Evolutionary conservation across 2,329 filamentous ascomycete species (phyloP), one percentile per base, ranked within the genome.

Genomic region (Aspergillus phoenicis): DNA sequence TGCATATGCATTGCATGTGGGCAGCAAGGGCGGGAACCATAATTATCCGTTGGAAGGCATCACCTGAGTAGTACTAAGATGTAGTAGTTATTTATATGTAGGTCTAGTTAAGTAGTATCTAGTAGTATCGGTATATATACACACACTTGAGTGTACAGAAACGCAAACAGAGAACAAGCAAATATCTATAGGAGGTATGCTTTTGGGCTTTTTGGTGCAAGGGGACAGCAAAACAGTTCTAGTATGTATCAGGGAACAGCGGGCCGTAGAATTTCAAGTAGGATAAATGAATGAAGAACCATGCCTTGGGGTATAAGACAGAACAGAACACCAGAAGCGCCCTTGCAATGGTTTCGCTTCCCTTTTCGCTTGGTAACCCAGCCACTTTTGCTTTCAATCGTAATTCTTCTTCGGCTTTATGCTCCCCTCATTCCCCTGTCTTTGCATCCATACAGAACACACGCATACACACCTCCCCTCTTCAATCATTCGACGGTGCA

Each of bases 111-210:
- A 5, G 47, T 33, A 51, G 47, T 13, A 36, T 26, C 28, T 51
- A 48, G 20, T 48, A 63, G 52, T 62, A 57, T 60, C 24, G 60
- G 58, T 66, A 17, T 45, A 63, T 68, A 63, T 66, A 67, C 60
- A 64, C 39, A 60, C 26, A 36, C 11, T 15, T 10, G 33, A 5
- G 33, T 60, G 55, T 57, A 62, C 41, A 59, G 10, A 51, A 33
- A 49, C 10, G 41, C 41, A 28, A 28, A 49, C 15, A 15, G 15
- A 26, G 8, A 51, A 51, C 47, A 62, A 47, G 43, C 48, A 58
- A 49, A 51, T 51, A 58, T 61, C 45, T 58, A 61, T 57, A 60
- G 11, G 5, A 30, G 28, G 43, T 51, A 57, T 59, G 56, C 52
- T 65, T 64, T 62, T 62, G 56, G 53, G 45, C 28, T 30, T 55